A percentile compares a stretch with the other conserved stretches of the same genome.
These are phyloP conservation scores for Mortierella sp. DNA, from an alignment of 371 early-diverging fungal genomes.

Conservation along the genomic window DNA sequence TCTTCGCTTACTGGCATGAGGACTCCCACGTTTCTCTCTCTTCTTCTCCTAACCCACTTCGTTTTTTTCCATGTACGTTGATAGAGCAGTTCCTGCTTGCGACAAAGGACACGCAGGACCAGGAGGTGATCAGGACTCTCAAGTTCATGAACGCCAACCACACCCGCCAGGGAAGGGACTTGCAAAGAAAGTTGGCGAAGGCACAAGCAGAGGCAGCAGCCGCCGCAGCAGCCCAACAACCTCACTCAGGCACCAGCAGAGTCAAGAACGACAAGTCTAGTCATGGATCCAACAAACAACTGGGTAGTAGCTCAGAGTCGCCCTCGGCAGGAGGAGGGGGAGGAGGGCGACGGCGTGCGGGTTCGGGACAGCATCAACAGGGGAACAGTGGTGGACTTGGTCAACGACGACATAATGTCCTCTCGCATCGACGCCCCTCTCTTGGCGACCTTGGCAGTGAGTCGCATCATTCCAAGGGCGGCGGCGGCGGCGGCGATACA, in stretches of 20 bases:
- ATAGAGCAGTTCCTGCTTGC: slow-evolving; percentile 52
- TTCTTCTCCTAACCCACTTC: too few relatives aligned
- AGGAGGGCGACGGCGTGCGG: slow-evolving; percentile 11
- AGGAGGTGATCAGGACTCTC: slow-evolving; percentile 42
- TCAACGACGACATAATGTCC: slow-evolving; percentile 14
- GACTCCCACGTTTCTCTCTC: too few relatives aligned
- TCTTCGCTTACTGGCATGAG: background rate
- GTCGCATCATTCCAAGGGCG: background rate
- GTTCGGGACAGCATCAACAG: slow-evolving; percentile 18
- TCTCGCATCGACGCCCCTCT: background rate
- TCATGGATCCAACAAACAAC: background rate
- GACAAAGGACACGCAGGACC: slow-evolving; percentile 37
- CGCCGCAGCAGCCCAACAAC: slow-evolving; percentile 11
- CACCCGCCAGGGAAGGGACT: slow-evolving; percentile 44
- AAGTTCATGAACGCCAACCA: slow-evolving; percentile 56
- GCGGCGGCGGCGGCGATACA: background rate
- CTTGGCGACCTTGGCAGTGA: slow-evolving; percentile 3
- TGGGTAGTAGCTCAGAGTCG: background rate
- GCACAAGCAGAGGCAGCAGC: slow-evolving; percentile 21
- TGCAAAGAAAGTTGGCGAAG: slow-evolving; percentile 38
- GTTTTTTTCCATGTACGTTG: background rate
- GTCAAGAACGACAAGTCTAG: background rate
- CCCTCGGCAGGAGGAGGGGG: background rate
- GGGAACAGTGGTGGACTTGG: slow-evolving; percentile 18
- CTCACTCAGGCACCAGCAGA: background rate